These are phyloP conservation scores for Termitomyces sp. DNA, from an alignment of 768 basidiomycete genomes.

Conservation along the genomic window DNA sequence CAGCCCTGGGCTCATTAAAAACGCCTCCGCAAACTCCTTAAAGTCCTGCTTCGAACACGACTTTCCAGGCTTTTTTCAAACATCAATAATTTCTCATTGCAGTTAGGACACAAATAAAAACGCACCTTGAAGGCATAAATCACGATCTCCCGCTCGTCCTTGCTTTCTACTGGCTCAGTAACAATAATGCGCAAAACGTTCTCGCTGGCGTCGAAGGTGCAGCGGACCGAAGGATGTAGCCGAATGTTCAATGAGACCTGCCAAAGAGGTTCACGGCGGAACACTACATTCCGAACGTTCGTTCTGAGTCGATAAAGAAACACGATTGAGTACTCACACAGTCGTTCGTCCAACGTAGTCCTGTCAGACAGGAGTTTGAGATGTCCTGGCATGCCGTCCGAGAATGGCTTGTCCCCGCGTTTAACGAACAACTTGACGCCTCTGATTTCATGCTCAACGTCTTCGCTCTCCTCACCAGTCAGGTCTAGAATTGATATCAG, in stretches of 20 bases:
- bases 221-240: slow-evolving; percentile 50
- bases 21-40: slow-evolving; percentile 43
- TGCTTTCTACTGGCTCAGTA: slow-evolving; percentile 40
- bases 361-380: slow-evolving; percentile 52
- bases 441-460: slow-evolving; percentile 51
- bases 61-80: slow-evolving; percentile 34
- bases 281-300: slow-evolving; percentile 36
- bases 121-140: slow-evolving; percentile 65
- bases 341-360: slow-evolving; percentile 36
- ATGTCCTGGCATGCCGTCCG: slow-evolving; percentile 57
- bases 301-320: not conserved
- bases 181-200: slow-evolving; percentile 50
- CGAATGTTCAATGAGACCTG: slow-evolving; percentile 68
- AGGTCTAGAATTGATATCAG: slow-evolving; percentile 24
- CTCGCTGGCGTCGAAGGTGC: slow-evolving; percentile 54
- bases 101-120: not conserved
- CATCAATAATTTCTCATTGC: slow-evolving; percentile 8
- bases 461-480: slow-evolving; percentile 69
- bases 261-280: slow-evolving; percentile 67
- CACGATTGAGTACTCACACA: slow-evolving; percentile 32
- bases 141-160: slow-evolving; percentile 37
- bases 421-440: slow-evolving; percentile 59
- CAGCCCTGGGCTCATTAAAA: slow-evolving; percentile 36
- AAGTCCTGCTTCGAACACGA: slow-evolving; percentile 51
- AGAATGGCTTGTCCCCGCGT: slow-evolving; percentile 52